These are phyloP conservation scores for Fusarium sp. DNA, from an alignment of 2,329 filamentous ascomycete genomes.

Conservation along the genomic window DNA sequence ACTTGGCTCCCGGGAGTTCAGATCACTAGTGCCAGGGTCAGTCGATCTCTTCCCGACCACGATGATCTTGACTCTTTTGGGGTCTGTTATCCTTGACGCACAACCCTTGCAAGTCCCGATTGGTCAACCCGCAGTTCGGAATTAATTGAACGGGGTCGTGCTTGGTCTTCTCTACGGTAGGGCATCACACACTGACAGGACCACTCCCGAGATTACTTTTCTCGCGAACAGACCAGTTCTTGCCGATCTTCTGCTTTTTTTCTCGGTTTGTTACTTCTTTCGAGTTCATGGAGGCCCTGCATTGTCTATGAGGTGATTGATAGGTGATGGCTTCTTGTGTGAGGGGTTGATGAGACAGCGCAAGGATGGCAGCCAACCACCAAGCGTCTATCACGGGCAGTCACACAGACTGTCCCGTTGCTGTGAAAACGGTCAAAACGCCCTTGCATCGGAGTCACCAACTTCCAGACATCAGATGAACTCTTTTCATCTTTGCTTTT, in stretches of 20 bases:
- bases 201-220: not conserved
- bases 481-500: not conserved
- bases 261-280: not conserved
- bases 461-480: not conserved
- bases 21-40: slow-evolving; percentile 16
- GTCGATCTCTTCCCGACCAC: slow-evolving; percentile 24
- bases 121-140: slow-evolving; percentile 32
- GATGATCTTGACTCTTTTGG: slow-evolving; percentile 32
- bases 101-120: slow-evolving; percentile 20
- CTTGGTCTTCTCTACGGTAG: not conserved
- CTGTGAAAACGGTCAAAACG: slow-evolving; percentile 2
- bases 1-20: slow-evolving; percentile 26
- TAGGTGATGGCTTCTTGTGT: not conserved
- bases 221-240: not conserved
- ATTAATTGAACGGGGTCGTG: slow-evolving; percentile 1
- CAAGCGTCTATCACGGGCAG: too few species aligned
- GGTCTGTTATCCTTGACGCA: not conserved
- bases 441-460: slow-evolving; percentile 21
- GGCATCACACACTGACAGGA: not conserved
- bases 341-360: slow-evolving; percentile 33
- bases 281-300: not conserved
- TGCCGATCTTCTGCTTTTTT: slow-evolving; percentile 15
- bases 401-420: not conserved
- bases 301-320: not conserved
- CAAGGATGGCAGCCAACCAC: slow-evolving; percentile 4